phyloP scores from a whole-genome alignment of 192 early-diverging fungal genomes.

The Oehlia diaphana region DNA sequence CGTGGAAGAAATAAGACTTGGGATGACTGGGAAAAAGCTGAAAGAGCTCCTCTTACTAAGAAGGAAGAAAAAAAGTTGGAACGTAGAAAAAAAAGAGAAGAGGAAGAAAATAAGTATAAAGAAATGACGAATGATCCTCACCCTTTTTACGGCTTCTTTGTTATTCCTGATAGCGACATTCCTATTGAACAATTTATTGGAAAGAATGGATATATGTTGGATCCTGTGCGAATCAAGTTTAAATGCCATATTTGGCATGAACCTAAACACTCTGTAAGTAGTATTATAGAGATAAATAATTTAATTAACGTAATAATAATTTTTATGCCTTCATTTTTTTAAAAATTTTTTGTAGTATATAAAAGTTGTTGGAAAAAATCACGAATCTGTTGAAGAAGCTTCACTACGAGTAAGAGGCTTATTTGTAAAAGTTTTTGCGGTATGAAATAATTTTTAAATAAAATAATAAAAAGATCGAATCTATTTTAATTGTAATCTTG shows the following conservation, averaged over 20 bases:
- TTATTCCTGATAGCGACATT: constrained; percentile 31
- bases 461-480: neutral
- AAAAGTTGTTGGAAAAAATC: constrained; percentile 13
- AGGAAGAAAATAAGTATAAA: constrained; percentile 33
- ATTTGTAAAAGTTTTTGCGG: constrained; percentile 33
- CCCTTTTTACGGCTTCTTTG: constrained; percentile 30
- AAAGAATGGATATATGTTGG: constrained; percentile 31
- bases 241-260: constrained; percentile 44
- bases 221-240: constrained; percentile 35
- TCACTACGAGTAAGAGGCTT: constrained; percentile 35
- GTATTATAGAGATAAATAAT: neutral
- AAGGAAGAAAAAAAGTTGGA: constrained; percentile 29
- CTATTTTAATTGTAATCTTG: neutral
- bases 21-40: constrained; percentile 44
- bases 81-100: constrained; percentile 21
- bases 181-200: constrained; percentile 33
- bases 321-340: neutral
- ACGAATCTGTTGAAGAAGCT: constrained; percentile 28
- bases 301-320: neutral
- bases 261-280: constrained; percentile 11
- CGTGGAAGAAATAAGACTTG: constrained; percentile 33
- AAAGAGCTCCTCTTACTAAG: constrained; percentile 35
- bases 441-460: neutral
- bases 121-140: constrained; percentile 8
- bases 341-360: constrained; percentile 11